These are phyloP conservation scores for Podila horticola DNA, from an alignment of 192 early-diverging fungal genomes.

Conservation along the genomic window DNA sequence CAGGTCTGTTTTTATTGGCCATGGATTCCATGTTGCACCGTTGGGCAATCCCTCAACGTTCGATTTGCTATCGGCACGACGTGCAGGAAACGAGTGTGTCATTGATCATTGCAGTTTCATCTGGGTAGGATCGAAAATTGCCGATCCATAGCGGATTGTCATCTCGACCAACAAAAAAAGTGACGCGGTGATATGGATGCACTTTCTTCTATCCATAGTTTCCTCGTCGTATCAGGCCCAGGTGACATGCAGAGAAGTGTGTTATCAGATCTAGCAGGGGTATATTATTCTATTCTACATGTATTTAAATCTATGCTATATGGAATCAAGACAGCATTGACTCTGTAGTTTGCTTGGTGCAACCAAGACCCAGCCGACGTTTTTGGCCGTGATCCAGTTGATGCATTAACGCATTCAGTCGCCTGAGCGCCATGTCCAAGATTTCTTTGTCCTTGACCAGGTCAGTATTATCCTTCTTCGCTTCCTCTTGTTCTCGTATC, in stretches of 20 bases:
- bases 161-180: too few relatives aligned
- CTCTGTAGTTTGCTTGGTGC: too few relatives aligned
- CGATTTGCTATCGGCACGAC: neutral
- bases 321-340: neutral
- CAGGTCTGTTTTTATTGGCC: neutral
- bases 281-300: neutral
- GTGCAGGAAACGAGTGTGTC: too few relatives aligned
- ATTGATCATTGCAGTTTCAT: neutral
- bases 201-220: too few relatives aligned
- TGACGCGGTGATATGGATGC: too few relatives aligned
- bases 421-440: constrained; percentile 2
- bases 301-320: too few relatives aligned
- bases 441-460: constrained; percentile 1
- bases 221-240: neutral
- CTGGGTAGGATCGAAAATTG: too few relatives aligned
- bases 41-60: neutral
- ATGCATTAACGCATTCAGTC: constrained; percentile 34
- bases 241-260: neutral
- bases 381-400: constrained; percentile 15
- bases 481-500: neutral
- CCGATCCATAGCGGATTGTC: too few relatives aligned
- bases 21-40: neutral
- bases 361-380: neutral
- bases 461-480: neutral
- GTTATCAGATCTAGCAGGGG: neutral